Evolutionary conservation across 345 rosid genomes (phyloP), one percentile per base, ranked within the genome.

Genomic region (Eucalyptus shirleyi): DNA sequence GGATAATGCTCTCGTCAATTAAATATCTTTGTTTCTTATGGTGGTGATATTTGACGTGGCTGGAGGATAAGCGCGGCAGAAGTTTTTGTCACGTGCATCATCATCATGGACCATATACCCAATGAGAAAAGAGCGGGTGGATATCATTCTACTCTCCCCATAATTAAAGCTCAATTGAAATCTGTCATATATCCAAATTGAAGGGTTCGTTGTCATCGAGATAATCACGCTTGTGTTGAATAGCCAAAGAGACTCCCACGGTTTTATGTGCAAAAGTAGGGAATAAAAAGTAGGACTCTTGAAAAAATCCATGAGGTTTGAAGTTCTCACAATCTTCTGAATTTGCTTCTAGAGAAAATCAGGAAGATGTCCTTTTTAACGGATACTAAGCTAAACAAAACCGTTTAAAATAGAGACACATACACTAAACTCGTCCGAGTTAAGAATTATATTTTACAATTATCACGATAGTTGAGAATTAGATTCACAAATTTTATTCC

Each of bases 1-100:
- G 89, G 90, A 88, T 88, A 82, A 88, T 67, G 83, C 53, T 86
- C 28, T 47, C 55, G 14, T 21, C 60, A 17, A 86, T 50, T n/a
- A 21, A 72, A 0, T 19, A 77, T 77, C 28, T 77, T 21, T 21
- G 28, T 21, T 77, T 37, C 23, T 11, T 23, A 10, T 11, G 47
- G 24, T 37, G 47, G 24, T 77, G 47, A 21, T 6, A 21, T 21
- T 18, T 77, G 47, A 72, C 11, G 82, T 72, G 82, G 44, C 0
- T 34, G 82, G 82, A 18, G 12, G 82, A 72, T 34, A 72, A 72
- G 82, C 12, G 82, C 14, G 82, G 26, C 12, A 72, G 82, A 72
- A 72, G 44, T 34, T 72, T 72, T 72, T 18, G 40, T 72, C 82
- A 18, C 37, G 2, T 18, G 82, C 82, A 72, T 34, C 82, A 9